These are phyloP conservation scores for Dichomitus squalens DNA, from an alignment of 1,284 basidiomycete species.

Conservation along the genomic window DNA sequence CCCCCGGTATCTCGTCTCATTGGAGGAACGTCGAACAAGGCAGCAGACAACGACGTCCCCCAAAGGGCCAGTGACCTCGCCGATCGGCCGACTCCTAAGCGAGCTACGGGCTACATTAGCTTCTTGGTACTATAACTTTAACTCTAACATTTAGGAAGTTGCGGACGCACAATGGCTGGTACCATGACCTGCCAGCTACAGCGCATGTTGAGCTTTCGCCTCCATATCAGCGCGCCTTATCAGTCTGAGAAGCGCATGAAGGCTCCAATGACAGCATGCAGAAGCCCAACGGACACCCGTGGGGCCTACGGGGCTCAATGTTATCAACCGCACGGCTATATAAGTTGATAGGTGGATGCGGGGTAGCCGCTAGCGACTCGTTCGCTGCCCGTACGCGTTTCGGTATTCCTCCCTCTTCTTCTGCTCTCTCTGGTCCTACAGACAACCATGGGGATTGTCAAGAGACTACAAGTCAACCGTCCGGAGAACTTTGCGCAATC, in stretches of 20 bases:
- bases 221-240: conserved; percentile 3
- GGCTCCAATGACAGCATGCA: conserved; percentile 6
- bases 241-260: conserved; percentile 8
- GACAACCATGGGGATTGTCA: conserved; percentile 19
- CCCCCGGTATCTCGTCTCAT: too few relatives aligned
- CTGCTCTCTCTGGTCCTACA: neutral
- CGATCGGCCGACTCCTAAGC: too few relatives aligned
- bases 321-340: conserved; percentile 11
- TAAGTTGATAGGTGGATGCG: conserved; percentile 5
- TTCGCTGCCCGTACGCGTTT: neutral
- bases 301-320: too few relatives aligned
- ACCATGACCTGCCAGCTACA: too few relatives aligned
- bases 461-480: conserved; percentile 28
- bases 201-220: neutral
- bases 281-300: neutral
- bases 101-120: too few relatives aligned
- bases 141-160: too few relatives aligned
- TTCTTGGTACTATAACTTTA: too few relatives aligned
- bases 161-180: too few relatives aligned
- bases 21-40: too few relatives aligned
- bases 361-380: neutral
- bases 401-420: conserved; percentile 1
- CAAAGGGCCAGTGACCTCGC: too few relatives aligned
- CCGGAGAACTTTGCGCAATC: conserved; percentile 27
- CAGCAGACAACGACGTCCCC: too few relatives aligned